These are phyloP conservation scores for Wallacemonas collosoma DNA, from an alignment of 208 protist species.

Conservation along the genomic window DNA sequence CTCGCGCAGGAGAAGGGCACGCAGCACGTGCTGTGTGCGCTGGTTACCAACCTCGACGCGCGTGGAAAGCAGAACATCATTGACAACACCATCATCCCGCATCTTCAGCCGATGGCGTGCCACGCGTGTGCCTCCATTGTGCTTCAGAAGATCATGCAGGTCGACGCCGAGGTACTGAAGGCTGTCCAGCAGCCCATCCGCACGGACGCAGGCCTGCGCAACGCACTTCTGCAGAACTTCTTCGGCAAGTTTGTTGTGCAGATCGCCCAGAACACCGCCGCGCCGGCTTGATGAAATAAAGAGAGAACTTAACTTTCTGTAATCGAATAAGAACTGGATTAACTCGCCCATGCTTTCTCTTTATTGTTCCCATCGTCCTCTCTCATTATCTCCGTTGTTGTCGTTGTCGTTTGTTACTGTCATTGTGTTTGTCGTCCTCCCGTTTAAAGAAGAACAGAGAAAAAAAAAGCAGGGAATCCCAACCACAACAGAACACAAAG, in stretches of 20 bases:
- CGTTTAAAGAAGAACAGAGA: background rate
- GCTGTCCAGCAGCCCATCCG: conserved; percentile 50
- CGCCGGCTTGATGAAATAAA: conserved; percentile 5
- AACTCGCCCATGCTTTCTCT: conserved; percentile 1
- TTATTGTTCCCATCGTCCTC: conserved; percentile 21
- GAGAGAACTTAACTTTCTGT: conserved; percentile 8
- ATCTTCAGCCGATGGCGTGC: conserved; percentile 56
- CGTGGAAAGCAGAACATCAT: conserved; percentile 61
- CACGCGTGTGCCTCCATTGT: conserved; percentile 73
- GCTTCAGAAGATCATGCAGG: conserved; percentile 84
- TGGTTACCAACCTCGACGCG: conserved; percentile 68
- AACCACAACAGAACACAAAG: background rate
- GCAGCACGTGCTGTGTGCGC: conserved; percentile 79
- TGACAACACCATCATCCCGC: conserved; percentile 46
- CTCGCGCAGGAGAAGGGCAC: conserved; percentile 73
- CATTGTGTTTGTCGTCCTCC: background rate
- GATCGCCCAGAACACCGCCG: conserved; percentile 34
- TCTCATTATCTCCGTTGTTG: conserved; percentile 20
- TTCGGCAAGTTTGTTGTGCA: conserved; percentile 89
- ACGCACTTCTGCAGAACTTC: conserved; percentile 79
- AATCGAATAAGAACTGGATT: conserved; percentile 20
- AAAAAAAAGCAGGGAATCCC: background rate
- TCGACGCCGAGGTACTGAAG: conserved; percentile 42
- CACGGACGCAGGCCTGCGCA: conserved; percentile 44
- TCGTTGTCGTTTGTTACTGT: background rate